Evolutionary conservation across 2,329 filamentous ascomycete species (phyloP).

Genomic region (Aspergillus novofumigatus): DNA sequence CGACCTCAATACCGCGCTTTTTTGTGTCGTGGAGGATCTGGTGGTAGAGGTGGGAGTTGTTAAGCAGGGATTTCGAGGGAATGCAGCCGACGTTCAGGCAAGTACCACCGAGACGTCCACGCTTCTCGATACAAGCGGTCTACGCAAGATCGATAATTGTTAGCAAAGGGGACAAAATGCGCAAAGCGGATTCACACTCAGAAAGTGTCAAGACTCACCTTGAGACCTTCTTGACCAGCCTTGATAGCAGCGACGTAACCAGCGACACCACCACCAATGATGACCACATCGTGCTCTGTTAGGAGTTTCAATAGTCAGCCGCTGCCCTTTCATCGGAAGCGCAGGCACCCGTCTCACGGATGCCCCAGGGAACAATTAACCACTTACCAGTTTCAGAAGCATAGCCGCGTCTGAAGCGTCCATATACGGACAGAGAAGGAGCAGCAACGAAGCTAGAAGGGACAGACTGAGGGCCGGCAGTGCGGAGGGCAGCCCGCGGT

Average conservation of each 20-base stretch:
- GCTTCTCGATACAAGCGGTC: constrained; percentile 98
- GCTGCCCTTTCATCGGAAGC: constrained; percentile 14
- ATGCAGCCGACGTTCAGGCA: constrained; percentile 99
- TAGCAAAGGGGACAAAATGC: constrained; percentile 7
- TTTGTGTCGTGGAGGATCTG: constrained; percentile 96
- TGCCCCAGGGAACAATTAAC: neutral
- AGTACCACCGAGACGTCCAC: constrained; percentile 88
- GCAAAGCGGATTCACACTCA: neutral
- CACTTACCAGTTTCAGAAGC: constrained; percentile 49
- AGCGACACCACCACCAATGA: constrained; percentile 96
- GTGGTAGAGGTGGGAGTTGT: constrained; percentile 99
- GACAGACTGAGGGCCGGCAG: constrained; percentile 31
- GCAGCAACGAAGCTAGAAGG: constrained; percentile 36
- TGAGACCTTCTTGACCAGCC: constrained; percentile 93
- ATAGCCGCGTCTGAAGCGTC: constrained; percentile 52
- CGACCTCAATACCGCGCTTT: constrained; percentile 93
- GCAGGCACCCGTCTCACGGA: constrained; percentile 6
- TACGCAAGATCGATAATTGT: constrained; percentile 34
- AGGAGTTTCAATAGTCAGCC: constrained; percentile 20
- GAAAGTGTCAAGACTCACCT: constrained; percentile 54
- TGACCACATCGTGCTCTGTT: constrained; percentile 95
- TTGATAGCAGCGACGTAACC: constrained; percentile 99
- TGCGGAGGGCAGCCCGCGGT: constrained; percentile 42
- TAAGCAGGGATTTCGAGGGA: constrained; percentile 97
- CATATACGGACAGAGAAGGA: constrained; percentile 45